Evolutionary conservation across 2,329 filamentous ascomycete genomes (phyloP), one percentile per base, ranked within the genome.

Genomic region (Fusarium armeniacum): DNA sequence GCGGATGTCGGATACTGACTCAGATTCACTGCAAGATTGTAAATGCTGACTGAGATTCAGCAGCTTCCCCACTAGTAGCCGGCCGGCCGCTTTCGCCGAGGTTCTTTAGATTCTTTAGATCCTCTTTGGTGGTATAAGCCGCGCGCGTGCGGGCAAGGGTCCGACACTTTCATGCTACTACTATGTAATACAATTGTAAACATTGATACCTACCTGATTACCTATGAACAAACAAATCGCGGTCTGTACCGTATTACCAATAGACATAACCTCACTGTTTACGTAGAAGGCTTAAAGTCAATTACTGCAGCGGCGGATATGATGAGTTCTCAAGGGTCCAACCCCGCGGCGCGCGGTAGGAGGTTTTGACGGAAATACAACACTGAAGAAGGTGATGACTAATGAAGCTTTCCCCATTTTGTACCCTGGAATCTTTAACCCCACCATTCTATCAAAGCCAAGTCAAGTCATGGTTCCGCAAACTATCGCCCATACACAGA

Each of bases 401-500:
- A 74, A 74, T 74, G 33, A 44, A 0, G 28, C 59, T 35, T 33
- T 55, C 51, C 60, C 40, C 46, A 46, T 65, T 71, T 59, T 56
- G 55, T 36, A 62, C 56, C 60, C 57, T 62, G 67, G 64, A 68
- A 65, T 53, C 35, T 43, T 11, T 41, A 44, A 35, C 72, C 67
- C 72, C 70, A 74, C 72, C 65, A 68, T 53, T 52, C 67, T 47
- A 62, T 68, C 69, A 65, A 74, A 20, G 47, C 36, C 47, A 40
- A 38, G 47, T 51, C 47, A 51, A 51, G 67, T 58, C 60, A 70
- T 70, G 72, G 67, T 73, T 68, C 70, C 65, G 67, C 68, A 70
- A 73, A 70, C 65, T 62, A 74, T 74, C 70, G 62, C 68, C 28
- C 63, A 74, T 74, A 67, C 60, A 69, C 46, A 41, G 56, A 57